These are phyloP conservation scores for Cystobasidium onofrii DNA, from an alignment of 768 basidiomycete genomes.

Conservation along the genomic window DNA sequence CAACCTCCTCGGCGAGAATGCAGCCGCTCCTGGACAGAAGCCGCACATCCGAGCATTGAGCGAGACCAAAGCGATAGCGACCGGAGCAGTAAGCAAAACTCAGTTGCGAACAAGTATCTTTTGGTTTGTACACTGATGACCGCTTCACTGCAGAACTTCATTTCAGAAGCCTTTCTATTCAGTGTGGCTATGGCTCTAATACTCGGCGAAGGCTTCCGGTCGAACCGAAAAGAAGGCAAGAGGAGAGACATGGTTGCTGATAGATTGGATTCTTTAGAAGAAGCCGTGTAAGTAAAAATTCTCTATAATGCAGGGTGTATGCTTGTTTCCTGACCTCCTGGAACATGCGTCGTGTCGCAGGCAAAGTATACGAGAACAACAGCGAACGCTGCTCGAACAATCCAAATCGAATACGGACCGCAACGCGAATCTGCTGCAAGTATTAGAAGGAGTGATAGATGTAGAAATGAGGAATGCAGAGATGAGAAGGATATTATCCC, in stretches of 20 bases:
- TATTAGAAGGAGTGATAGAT: conserved; percentile 27
- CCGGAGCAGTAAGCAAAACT: conserved; percentile 3
- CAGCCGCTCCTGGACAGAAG: not conserved
- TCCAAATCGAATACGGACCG: not conserved
- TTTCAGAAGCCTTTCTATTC: conserved; percentile 31
- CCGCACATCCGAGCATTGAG: conserved; percentile 29
- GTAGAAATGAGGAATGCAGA: conserved; percentile 21
- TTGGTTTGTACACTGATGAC: not conserved
- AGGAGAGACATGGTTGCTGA: conserved; percentile 22
- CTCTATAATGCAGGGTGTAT: no score
- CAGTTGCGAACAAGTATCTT: not conserved
- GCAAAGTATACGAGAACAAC: conserved; percentile 4
- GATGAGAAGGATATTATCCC: conserved; percentile 19
- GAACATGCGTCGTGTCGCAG: no score
- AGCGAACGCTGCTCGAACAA: conserved; percentile 8
- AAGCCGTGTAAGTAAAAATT: conserved; percentile 22
- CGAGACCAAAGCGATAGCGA: conserved; percentile 30
- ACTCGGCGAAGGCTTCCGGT: conserved; percentile 13
- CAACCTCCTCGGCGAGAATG: conserved; percentile 25
- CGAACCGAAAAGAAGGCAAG: conserved; percentile 27
- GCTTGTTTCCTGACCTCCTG: no score
- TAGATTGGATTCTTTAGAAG: conserved; percentile 21
- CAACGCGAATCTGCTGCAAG: conserved; percentile 1
- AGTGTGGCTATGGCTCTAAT: conserved; percentile 26
- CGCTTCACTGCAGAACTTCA: conserved; percentile 7